phyloP scores from a whole-genome alignment of 495 filamentous ascomycete species.

The Jackrogersella multiformis region DNA sequence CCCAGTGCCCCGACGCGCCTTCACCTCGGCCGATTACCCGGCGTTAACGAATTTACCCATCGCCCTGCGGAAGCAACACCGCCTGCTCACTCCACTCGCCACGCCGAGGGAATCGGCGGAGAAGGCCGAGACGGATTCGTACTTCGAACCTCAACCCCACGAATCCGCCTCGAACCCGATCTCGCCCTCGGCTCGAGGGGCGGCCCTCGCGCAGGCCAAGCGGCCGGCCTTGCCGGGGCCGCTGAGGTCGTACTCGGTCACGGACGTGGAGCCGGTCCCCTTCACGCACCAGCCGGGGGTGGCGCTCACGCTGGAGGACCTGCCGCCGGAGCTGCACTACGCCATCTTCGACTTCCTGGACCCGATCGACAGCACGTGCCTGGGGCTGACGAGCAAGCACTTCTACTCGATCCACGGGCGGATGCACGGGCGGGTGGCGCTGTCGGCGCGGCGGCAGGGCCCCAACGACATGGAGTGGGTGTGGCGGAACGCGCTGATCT shows the following conservation, averaged over 20 bases:
- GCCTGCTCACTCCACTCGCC: slow-evolving; percentile 16
- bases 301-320: slow-evolving; percentile 51
- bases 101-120: slow-evolving; percentile 29
- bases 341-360: slow-evolving; percentile 64
- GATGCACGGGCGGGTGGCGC: slow-evolving; percentile 59
- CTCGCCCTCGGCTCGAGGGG: slow-evolving; percentile 1
- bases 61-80: slow-evolving; percentile 23
- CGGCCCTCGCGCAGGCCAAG: not conserved
- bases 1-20: slow-evolving; percentile 29
- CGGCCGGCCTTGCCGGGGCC: slow-evolving; percentile 24
- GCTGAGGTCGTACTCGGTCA: slow-evolving; percentile 57
- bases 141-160: slow-evolving; percentile 25
- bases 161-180: slow-evolving; percentile 13
- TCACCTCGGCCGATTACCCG: slow-evolving; percentile 31
- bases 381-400: slow-evolving; percentile 61
- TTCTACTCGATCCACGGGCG: slow-evolving; percentile 62
- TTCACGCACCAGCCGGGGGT: slow-evolving; percentile 50
- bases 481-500: slow-evolving; percentile 55
- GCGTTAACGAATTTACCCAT: slow-evolving; percentile 8
- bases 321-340: slow-evolving; percentile 67
- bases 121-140: slow-evolving; percentile 29
- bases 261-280: slow-evolving; percentile 56
- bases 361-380: slow-evolving; percentile 63
- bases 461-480: slow-evolving; percentile 66
- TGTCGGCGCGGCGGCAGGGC: slow-evolving; percentile 58